A percentile compares a stretch with the other conserved stretches of the same genome.
Evolutionary conservation across 495 filamentous ascomycete genomes (phyloP).

Genomic region (Penicillium paradoxum): DNA sequence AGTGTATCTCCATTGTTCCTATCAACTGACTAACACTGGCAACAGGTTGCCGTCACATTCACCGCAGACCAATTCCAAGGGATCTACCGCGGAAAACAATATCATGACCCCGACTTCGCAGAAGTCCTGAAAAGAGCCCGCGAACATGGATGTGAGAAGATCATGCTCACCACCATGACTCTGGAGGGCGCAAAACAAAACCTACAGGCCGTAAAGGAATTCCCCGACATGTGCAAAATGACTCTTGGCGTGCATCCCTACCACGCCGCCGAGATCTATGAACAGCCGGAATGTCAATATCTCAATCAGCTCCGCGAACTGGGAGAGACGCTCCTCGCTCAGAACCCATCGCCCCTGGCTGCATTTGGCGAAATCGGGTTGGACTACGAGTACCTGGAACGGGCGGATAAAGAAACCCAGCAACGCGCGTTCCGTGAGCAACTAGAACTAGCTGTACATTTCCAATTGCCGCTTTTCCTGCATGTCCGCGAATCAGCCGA

Average conservation of each 20-base stretch:
- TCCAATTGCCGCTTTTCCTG: constrained; percentile 27
- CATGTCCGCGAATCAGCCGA: constrained; percentile 25
- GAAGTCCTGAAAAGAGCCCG: constrained; percentile 23
- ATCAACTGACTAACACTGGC: not conserved
- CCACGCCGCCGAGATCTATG: constrained; percentile 24
- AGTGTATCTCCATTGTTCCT: not conserved
- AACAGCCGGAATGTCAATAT: constrained; percentile 5
- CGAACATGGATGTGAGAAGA: constrained; percentile 19
- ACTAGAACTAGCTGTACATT: constrained; percentile 19
- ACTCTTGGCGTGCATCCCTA: constrained; percentile 31
- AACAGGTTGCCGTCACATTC: constrained; percentile 28
- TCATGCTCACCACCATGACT: constrained; percentile 28
- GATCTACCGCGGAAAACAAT: constrained; percentile 29
- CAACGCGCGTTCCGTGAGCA: constrained; percentile 26
- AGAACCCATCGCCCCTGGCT: constrained; percentile 17
- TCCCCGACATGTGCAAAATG: constrained; percentile 25
- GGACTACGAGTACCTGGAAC: constrained; percentile 28
- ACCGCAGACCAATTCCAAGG: constrained; percentile 32
- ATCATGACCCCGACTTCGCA: constrained; percentile 25
- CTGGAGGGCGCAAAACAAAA: constrained; percentile 19
- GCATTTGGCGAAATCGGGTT: constrained; percentile 31
- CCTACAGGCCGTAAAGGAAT: constrained; percentile 13
- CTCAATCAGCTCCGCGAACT: constrained; percentile 8
- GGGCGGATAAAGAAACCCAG: constrained; percentile 26
- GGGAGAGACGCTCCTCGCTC: constrained; percentile 8